Base-by-base conservation (phyloP, 2,329 filamentous ascomycete genomes). In the Aspergillus sojae region DNA sequence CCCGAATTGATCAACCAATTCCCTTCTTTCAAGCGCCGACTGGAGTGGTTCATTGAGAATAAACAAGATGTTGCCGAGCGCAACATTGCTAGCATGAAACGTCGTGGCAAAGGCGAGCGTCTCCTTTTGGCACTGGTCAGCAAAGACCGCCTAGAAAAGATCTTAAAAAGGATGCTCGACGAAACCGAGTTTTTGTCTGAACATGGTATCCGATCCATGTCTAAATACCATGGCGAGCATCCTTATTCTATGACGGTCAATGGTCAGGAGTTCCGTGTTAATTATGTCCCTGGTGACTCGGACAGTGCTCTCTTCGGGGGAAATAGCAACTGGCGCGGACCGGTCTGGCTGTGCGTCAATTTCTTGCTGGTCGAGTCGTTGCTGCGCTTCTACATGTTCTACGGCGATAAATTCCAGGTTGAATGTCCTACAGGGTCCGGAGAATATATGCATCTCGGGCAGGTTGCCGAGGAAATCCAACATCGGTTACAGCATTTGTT, bases 261-360 rank as follows among this genome's bases (percentile, higher is more conserved):
- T 68, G 93, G 92, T 0, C 93, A 97, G 76, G 86, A 85, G 34
- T 98, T 97, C 81, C 87, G 89, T 62, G 94, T 98, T 46, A 87
- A 89, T 71, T 98, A 98, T 74, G 88, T 98, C 21, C 89, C 95
- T 1, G 95, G 94, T n/a, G 94, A 98, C 75, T 97, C 94, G 0
- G 94, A 98, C 80, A 97, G 92, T 72, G 92, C 93, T 4, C 86
- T 98, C 5, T 98, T 98, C 73, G 94, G 94, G 59, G 94, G 94
- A 69, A 98, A 98, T 85, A 97, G 93, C 78, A 98, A 98, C 79
- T 98, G 94, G 94, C 88, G 94, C 80, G 94, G 91, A 5, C 94
- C 95, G 0, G 94, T 97, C 70, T 98, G 94, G 94, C 85, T 97
- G 56, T 95, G 93, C 66, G 93, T 97, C 80, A 98, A 98, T 80